Evolutionary conservation across 2,329 filamentous ascomycete genomes (phyloP), one percentile per base, ranked within the genome.

Genomic region (Trichophyton schoenleinii): DNA sequence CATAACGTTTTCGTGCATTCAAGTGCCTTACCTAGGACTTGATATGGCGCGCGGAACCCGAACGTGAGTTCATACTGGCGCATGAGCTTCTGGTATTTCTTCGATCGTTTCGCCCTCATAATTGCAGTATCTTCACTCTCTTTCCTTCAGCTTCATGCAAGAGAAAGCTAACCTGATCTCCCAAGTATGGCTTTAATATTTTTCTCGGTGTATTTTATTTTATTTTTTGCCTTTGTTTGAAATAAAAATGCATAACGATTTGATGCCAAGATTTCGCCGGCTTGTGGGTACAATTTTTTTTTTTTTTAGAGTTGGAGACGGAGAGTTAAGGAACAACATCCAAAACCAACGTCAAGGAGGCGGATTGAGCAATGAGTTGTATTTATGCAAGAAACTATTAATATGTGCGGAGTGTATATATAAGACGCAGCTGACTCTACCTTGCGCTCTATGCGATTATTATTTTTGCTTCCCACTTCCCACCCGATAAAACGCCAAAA

Each of bases 11-110:
- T n/a, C 28, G 34, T 36, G 3, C 8, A 5, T 25, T 28, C 22
- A 38, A 36, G n/a, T 25, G 18, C 78, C 62, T 77, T 18, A 87
- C 84, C 79, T 49, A 96, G 79, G 59, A 95, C 87, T 77, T 97
- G 94, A 77, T 96, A 97, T 9, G 94, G 91, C 76, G 94, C 88
- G 67, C 91, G 89, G 74, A 96, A 96, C 63, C 88, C 87, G 72
- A 95, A 96, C 63, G 85, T 86, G 73, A 92, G 82, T 71, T 86
- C 85, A 81, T 91, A 96, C 71, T 92, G 87, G 75, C 90, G 87
- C 86, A 99, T 95, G 70, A 96, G 85, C 84, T 96, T 96, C 71
- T 86, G 84, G 73, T 90, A 91, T 69, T 87, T 85, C 75, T 88
- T 87, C 48, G 79, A 81, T 63, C 83, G 80, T 75, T 88, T 89